These are phyloP conservation scores for Geotrichum klebahnii DNA, from an alignment of 1,139 yeast genomes.

Conservation along the genomic window DNA sequence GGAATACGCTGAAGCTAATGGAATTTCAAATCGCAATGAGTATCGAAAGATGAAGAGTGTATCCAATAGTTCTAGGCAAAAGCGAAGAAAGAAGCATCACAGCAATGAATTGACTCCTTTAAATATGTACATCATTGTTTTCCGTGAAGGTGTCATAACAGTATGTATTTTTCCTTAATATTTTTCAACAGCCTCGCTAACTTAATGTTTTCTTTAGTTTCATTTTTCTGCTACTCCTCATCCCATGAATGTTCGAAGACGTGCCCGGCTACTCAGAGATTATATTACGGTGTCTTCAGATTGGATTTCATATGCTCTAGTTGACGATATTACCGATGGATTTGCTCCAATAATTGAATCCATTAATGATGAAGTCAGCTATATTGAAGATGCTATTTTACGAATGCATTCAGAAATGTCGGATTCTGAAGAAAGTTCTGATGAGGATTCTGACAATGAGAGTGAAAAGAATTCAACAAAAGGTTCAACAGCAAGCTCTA, in stretches of 20 bases:
- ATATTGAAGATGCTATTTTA: constrained; percentile 85
- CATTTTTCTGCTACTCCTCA: constrained; percentile 95
- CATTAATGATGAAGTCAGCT: constrained; percentile 84
- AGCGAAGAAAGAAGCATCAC: constrained; percentile 47
- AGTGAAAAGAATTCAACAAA: background rate
- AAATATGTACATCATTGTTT: constrained; percentile 88
- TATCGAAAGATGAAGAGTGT: background rate
- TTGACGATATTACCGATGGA: constrained; percentile 95
- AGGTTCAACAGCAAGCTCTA: background rate
- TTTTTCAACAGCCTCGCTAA: background rate
- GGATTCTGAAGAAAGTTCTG: constrained; percentile 26
- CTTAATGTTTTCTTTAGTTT: constrained; percentile 40
- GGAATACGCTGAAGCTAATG: constrained; percentile 12
- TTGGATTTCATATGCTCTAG: constrained; percentile 95
- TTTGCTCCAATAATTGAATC: constrained; percentile 95
- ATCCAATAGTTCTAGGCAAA: constrained; percentile 18
- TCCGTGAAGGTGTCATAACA: constrained; percentile 83
- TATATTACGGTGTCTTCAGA: constrained; percentile 87
- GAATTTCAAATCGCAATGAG: constrained; percentile 1
- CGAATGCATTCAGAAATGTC: constrained; percentile 73
- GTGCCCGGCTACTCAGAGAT: constrained; percentile 82
- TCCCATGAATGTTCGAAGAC: constrained; percentile 88
- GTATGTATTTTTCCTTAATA: background rate
- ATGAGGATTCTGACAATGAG: constrained; percentile 6
- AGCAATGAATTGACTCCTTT: constrained; percentile 69